Percentiles rank a stretch among this genome's conserved stretches.
Conservation (phyloP, 2,329 filamentous ascomycete genomes). For the Ophioceras dolichostomum region DNA sequence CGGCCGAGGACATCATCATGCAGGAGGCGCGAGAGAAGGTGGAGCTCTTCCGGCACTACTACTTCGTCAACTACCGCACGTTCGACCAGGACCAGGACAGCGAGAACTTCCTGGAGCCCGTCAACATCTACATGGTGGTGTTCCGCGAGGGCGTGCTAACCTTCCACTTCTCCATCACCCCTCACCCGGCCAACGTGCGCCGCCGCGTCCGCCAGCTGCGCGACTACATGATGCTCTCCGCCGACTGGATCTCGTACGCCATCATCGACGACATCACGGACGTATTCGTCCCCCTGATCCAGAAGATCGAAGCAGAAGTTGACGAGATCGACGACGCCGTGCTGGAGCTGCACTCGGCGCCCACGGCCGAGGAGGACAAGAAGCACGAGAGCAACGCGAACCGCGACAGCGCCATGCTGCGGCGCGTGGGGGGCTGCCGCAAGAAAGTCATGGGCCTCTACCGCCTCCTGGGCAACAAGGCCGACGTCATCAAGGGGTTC, state of each 20-base stretch:
- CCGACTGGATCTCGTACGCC: constrained; percentile 97
- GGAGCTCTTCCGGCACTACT: constrained; percentile 93
- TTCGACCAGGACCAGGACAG: constrained; percentile 91
- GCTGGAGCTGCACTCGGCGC: constrained; percentile 60
- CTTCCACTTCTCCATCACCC: constrained; percentile 95
- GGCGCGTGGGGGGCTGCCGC: constrained; percentile 82
- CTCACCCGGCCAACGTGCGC: constrained; percentile 91
- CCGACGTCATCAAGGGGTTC: constrained; percentile 98
- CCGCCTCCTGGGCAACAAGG: constrained; percentile 87
- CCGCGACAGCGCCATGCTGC: constrained; percentile 59
- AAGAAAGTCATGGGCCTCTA: constrained; percentile 98
- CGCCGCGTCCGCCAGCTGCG: constrained; percentile 84
- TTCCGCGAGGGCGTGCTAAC: constrained; percentile 92
- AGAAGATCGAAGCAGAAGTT: constrained; percentile 88
- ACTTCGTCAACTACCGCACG: constrained; percentile 96
- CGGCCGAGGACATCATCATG: constrained; percentile 92
- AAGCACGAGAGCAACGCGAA: constrained; percentile 18
- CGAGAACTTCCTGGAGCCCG: constrained; percentile 83
- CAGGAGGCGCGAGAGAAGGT: constrained; percentile 97
- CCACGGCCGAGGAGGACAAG: constrained; percentile 9
- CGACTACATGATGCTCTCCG: constrained; percentile 84
- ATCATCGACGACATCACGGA: constrained; percentile 98
- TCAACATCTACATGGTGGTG: constrained; percentile 96
- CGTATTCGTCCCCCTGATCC: constrained; percentile 84
- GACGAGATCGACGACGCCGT: constrained; percentile 95